Base-by-base conservation (phyloP, 139 green algal species). In the Closterium sp. region DNA sequence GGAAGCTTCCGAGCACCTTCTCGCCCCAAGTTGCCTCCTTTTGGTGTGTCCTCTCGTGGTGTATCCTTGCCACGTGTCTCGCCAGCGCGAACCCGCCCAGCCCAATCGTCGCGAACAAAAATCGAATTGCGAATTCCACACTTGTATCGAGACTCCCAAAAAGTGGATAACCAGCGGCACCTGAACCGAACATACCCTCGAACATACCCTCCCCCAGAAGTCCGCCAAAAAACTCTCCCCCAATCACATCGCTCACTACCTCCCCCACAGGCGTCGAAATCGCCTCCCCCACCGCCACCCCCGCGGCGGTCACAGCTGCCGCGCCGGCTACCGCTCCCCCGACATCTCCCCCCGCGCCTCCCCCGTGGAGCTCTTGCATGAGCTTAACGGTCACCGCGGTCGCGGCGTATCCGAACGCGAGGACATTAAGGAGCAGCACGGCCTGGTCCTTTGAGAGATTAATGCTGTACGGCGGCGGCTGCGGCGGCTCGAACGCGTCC, bases 351-450 rank as follows among this genome's bases (percentile, higher is more conserved):
- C 28, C 28, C 85, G 85, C 85, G 85, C 85, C 85, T 27, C 28
- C 85, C 28, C 85, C 31, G 34, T 85, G 34, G 17, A 27, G 9
- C 32, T 85, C 89, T 70, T 92, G 22, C 89, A 92, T 92, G n/a
- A 70, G 22, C 62, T 92, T 92, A 13, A 92, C 89, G 6, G 38
- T 27, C 27, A 92, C 89, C 21, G 89, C 89, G 24, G 89, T 92
- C 0, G 79, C 89, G 24, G 89, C 89, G 70, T 92, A 92, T 5
- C 89, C 89, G 31, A 92, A 31, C 0, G 89, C 89, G 22, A 92
- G 32, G 27, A 92, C 73, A 10, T 92, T 92, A 21, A 92, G 86
- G 1, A 88, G 62, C 31, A 31, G 1, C 6, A n/a, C 45, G 0
- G 79, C 45, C 19, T 31, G 28, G n/a, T 92, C 89, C 21, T 29